A percentile compares a stretch with the other conserved stretches of the same genome.
These are phyloP conservation scores for Tylopilus subfusipes DNA, from an alignment of 768 basidiomycete species.

Conservation along the genomic window DNA sequence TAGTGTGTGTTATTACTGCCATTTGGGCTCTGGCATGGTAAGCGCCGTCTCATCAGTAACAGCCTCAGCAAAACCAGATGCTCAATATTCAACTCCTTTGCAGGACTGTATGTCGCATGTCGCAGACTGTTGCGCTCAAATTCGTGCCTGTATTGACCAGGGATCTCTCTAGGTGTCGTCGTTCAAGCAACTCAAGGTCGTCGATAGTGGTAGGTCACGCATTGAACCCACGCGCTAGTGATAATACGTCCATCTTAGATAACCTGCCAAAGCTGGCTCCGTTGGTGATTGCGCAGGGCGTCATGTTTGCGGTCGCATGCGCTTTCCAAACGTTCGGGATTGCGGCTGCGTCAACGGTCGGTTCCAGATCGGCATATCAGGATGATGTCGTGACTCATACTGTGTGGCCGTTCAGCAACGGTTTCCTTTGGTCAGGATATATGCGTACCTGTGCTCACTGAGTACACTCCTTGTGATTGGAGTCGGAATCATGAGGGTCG, in stretches of 20 bases:
- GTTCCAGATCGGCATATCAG: constrained; percentile 22
- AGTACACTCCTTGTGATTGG: constrained; percentile 49
- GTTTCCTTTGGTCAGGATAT: constrained; percentile 48
- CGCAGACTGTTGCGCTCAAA: background rate
- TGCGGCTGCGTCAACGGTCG: constrained; percentile 46
- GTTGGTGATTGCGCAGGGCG: constrained; percentile 58
- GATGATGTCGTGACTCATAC: background rate
- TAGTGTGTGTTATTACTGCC: constrained; percentile 44
- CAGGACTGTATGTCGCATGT: constrained; percentile 27
- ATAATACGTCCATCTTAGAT: constrained; percentile 31
- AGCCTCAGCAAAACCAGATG: no score
- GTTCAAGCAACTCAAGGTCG: constrained; percentile 52
- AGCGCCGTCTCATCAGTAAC: constrained; percentile 25
- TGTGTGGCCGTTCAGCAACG: constrained; percentile 45
- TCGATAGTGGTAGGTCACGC: constrained; percentile 43
- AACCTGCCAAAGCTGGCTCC: constrained; percentile 44
- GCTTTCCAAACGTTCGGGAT: constrained; percentile 57
- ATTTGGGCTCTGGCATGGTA: constrained; percentile 66
- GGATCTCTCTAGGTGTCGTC: constrained; percentile 48
- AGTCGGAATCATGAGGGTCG: constrained; percentile 49
- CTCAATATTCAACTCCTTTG: background rate
- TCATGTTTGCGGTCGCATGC: constrained; percentile 48
- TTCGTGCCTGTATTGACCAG: background rate
- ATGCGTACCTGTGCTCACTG: constrained; percentile 48
- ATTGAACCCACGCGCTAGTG: background rate